phyloP scores from a whole-genome alignment of 352 stramenopile species.

The Pythium brachiatum region DNA sequence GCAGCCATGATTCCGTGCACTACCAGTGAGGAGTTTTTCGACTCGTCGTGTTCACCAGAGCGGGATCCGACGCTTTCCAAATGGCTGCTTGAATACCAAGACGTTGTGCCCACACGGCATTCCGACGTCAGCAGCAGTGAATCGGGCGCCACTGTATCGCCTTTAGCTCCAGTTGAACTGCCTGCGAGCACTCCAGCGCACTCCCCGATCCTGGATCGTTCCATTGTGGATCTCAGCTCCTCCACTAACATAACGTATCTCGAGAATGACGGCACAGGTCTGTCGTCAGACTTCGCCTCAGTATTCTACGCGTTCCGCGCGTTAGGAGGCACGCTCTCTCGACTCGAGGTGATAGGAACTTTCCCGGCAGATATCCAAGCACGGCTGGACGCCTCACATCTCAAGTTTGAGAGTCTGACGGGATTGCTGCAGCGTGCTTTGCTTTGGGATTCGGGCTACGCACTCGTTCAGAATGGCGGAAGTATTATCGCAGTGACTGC shows the following conservation, averaged over 20 bases:
- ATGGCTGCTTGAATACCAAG: neutral
- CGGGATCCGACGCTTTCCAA: neutral
- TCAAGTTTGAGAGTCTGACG: constrained; percentile 15
- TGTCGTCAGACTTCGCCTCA: constrained; percentile 9
- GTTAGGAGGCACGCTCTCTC: neutral
- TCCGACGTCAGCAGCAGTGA: too few species aligned
- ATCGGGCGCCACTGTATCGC: neutral
- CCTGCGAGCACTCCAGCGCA: neutral
- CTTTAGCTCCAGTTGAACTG: neutral
- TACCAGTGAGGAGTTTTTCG: neutral
- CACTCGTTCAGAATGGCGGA: neutral
- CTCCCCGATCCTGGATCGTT: neutral
- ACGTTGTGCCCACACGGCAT: neutral
- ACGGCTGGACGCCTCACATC: neutral
- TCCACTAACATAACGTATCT: neutral
- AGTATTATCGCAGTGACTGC: constrained; percentile 11
- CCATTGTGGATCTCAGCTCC: neutral
- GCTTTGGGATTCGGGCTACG: constrained; percentile 26
- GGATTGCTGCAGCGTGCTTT: constrained; percentile 28
- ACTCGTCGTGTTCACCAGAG: neutral
- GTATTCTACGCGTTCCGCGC: neutral
- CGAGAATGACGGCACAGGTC: neutral
- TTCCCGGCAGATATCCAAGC: constrained; percentile 6
- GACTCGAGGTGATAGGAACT: neutral
- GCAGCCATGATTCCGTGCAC: neutral